Evolutionary conservation across 2,329 filamentous ascomycete genomes (phyloP).

Genomic region (Allantophomopsis cytisporea): DNA sequence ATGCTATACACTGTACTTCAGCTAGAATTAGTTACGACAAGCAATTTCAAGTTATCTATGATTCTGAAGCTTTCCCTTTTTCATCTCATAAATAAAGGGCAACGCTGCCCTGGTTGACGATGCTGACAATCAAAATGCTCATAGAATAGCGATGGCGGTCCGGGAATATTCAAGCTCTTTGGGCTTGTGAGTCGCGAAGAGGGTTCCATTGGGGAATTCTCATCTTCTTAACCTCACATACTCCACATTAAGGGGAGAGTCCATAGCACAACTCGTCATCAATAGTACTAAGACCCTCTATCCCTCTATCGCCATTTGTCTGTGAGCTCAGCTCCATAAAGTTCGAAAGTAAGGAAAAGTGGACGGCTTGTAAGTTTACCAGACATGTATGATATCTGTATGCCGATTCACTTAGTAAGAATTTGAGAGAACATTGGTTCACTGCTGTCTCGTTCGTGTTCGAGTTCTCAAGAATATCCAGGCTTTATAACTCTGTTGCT

Average conservation of each 20-base stretch:
- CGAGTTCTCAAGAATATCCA: no score
- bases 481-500: no score
- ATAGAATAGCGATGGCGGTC: slow-evolving; percentile 23
- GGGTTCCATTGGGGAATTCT: slow-evolving; percentile 25
- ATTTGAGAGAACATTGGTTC: slow-evolving; percentile 6
- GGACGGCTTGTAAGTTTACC: slow-evolving; percentile 3
- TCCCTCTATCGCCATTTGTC: slow-evolving; percentile 13
- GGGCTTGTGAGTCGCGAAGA: slow-evolving; percentile 20
- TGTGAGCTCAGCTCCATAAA: slow-evolving; percentile 9
- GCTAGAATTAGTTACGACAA: no score
- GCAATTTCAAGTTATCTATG: no score
- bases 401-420: slow-evolving; percentile 12
- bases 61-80: slow-evolving; percentile 34
- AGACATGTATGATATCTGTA: slow-evolving; percentile 14
- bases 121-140: slow-evolving; percentile 23
- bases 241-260: slow-evolving; percentile 10
- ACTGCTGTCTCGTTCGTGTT: slow-evolving; percentile 8
- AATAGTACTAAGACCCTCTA: neutral
- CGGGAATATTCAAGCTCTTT: slow-evolving; percentile 10
- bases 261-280: slow-evolving; percentile 15
- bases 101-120: slow-evolving; percentile 15
- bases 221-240: slow-evolving; percentile 19
- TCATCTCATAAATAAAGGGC: slow-evolving; percentile 21
- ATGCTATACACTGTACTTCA: no score
- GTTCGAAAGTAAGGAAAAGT: slow-evolving; percentile 13